Evolutionary conservation across 495 filamentous ascomycete species (phyloP).

Genomic region (Cryomyces minteri): DNA sequence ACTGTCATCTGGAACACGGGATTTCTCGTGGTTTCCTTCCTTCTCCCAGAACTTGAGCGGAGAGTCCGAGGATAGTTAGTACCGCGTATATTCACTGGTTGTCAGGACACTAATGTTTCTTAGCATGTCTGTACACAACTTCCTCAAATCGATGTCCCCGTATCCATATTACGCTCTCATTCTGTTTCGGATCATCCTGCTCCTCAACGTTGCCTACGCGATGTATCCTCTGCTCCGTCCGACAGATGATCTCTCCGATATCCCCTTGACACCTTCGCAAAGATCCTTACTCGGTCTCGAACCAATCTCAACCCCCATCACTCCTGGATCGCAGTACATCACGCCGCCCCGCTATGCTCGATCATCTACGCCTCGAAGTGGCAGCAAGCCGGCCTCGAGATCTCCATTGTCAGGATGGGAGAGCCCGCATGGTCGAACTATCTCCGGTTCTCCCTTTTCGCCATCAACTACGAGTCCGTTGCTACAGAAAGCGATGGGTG

Average conservation of each 20-base stretch:
- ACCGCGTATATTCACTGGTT: background rate
- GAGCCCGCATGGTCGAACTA: slow-evolving; percentile 25
- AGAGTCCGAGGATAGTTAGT: too few species aligned
- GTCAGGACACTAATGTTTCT: background rate
- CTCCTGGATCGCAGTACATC: slow-evolving; percentile 45
- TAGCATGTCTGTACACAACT: slow-evolving; percentile 5
- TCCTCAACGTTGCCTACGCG: slow-evolving; percentile 46
- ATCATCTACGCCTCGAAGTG: slow-evolving; percentile 39
- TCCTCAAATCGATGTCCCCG: slow-evolving; percentile 7
- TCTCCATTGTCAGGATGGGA: slow-evolving; percentile 30
- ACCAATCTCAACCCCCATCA: slow-evolving; percentile 43
- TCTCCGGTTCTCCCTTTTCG: slow-evolving; percentile 28
- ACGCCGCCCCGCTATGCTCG: slow-evolving; percentile 79
- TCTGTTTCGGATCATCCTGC: slow-evolving; percentile 35
- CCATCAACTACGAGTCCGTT: slow-evolving; percentile 39
- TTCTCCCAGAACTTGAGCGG: slow-evolving; percentile 6
- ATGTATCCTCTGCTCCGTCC: slow-evolving; percentile 47
- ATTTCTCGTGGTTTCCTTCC: slow-evolving; percentile 27
- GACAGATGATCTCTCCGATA: slow-evolving; percentile 67
- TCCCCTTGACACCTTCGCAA: slow-evolving; percentile 79
- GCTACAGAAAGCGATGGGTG: slow-evolving; percentile 45
- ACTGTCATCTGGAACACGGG: slow-evolving; percentile 43
- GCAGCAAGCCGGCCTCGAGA: slow-evolving; percentile 26
- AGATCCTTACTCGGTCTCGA: slow-evolving; percentile 68
- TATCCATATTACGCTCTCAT: slow-evolving; percentile 26